Percentiles rank a stretch among this genome's conserved stretches.
Conservation (phyloP, 73 alveolate species). For the Paramecium caudatum region DNA sequence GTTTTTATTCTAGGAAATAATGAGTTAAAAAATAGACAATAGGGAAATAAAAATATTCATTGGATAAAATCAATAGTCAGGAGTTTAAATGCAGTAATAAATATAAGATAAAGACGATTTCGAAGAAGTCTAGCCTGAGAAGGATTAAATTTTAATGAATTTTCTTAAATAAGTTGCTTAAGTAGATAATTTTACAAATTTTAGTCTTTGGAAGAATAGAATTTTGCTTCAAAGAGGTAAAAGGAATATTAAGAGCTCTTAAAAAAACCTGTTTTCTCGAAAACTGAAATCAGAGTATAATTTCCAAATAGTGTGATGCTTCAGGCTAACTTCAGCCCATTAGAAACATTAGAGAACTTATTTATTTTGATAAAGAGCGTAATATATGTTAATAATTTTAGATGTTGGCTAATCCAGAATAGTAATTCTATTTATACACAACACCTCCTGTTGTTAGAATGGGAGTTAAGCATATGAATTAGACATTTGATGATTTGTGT, state of each 20-base stretch:
- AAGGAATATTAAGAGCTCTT: conserved; percentile 44
- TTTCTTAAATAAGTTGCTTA: conserved; percentile 47
- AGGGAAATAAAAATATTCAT: conserved; percentile 26
- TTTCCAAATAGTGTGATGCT: neutral
- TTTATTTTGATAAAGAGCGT: conserved; percentile 19
- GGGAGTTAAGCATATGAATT: neutral
- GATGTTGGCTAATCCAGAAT: neutral
- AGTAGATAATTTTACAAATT: neutral
- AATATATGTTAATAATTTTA: neutral
- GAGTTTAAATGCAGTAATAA: neutral
- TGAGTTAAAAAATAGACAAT: neutral
- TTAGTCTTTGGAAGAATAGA: conserved; percentile 38
- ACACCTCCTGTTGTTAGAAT: conserved; percentile 4
- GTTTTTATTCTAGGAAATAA: conserved; percentile 1
- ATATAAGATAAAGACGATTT: neutral
- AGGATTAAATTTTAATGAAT: neutral
- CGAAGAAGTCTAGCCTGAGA: conserved; percentile 25
- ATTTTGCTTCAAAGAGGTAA: conserved; percentile 47
- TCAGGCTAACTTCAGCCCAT: conserved; percentile 34
- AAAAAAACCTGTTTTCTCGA: neutral
- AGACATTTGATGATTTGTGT: conserved; percentile 44
- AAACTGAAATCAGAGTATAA: conserved; percentile 7
- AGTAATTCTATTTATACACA: conserved; percentile 33
- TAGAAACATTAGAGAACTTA: neutral
- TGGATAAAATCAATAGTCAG: neutral